Evolutionary conservation across 1,284 basidiomycete species (phyloP), one percentile per base, ranked within the genome.

Genomic region (Cryptococcus amylolentus): DNA sequence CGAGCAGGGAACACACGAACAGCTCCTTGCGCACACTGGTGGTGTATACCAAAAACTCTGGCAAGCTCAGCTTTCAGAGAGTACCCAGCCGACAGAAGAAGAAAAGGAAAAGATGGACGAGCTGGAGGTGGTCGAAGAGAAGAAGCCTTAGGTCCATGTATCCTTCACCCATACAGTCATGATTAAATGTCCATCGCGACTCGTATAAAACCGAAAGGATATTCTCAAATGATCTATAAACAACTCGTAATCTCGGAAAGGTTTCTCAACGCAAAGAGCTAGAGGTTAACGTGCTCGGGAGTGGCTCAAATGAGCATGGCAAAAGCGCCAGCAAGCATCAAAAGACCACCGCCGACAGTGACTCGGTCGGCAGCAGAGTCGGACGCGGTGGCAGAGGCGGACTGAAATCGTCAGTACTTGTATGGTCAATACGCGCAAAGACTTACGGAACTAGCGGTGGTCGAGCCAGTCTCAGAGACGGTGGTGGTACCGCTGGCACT

Each of bases 1-100:
- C 14, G 93, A 97, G 71, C 85, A 94, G 73, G 93, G 93, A n/a
- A 91, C 88, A 0, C 93, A 96, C 71, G 88, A 91, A 40, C 85
- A 91, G 71, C 79, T 96, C 16, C 78, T 96, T 71, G 82, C 79
- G 42, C 76, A 77, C 12, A 83, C 83, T 4, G 69, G 72, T 18
- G 91, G 91, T 0, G 77, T 94, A 47, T 97, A 96, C 76, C 78
- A 84, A 61, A 82, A 84, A 58, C 88, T 96, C 84, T 97, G 93
- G 93, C 78, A 85, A 49, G 86, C 90, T 65, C 92, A 96, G 72
- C 68, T 79, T 55, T 72, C 74, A 8, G 75, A 77, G 62, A 70
- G 61, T 42, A 69, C 62, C 5, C 59, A 62, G 42, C 66, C 65
- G 47, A 61, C 61, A 14, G 66, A 57, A 16, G 56, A 49, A 14